Evolutionary conservation across 192 early-diverging fungal genomes (phyloP).

Genomic region (Spizellomyces punctatus): DNA sequence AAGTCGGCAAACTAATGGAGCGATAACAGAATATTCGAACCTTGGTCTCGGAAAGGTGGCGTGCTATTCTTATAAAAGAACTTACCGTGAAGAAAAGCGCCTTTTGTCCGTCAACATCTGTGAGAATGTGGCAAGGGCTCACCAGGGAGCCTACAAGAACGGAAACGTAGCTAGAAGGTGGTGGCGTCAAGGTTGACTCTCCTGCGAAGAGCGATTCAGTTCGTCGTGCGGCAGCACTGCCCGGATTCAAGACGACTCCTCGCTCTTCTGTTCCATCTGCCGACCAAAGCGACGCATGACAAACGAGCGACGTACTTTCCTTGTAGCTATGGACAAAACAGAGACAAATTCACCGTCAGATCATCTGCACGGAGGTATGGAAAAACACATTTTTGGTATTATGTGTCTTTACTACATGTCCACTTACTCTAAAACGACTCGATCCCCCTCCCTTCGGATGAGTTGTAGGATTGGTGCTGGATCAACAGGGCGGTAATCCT

Average conservation of each 20-base stretch:
- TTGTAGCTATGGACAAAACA: background rate
- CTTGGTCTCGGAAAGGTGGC: background rate
- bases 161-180: background rate
- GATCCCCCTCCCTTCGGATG: background rate
- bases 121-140: constrained; percentile 25
- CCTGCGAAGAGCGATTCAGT: background rate
- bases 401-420: background rate
- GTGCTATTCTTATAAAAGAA: background rate
- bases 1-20: constrained; percentile 36
- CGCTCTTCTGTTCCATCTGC: constrained; percentile 34
- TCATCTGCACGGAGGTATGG: too few species aligned
- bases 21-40: background rate
- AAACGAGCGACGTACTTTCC: constrained; percentile 19
- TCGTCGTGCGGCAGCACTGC: constrained; percentile 5
- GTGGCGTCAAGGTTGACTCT: background rate
- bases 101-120: constrained; percentile 28
- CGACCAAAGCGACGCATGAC: constrained; percentile 42
- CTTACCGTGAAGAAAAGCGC: constrained; percentile 35
- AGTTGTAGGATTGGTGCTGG: constrained; percentile 44
- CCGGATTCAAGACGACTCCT: constrained; percentile 31
- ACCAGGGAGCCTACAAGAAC: constrained; percentile 40
- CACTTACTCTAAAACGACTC: background rate
- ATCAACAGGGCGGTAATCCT: constrained; percentile 40
- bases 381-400: too few species aligned
- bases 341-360: background rate